A percentile compares a stretch with the other conserved stretches of the same genome.
These are phyloP conservation scores for Clonostachys rosea DNA, from an alignment of 2,329 filamentous ascomycete genomes.

Conservation along the genomic window DNA sequence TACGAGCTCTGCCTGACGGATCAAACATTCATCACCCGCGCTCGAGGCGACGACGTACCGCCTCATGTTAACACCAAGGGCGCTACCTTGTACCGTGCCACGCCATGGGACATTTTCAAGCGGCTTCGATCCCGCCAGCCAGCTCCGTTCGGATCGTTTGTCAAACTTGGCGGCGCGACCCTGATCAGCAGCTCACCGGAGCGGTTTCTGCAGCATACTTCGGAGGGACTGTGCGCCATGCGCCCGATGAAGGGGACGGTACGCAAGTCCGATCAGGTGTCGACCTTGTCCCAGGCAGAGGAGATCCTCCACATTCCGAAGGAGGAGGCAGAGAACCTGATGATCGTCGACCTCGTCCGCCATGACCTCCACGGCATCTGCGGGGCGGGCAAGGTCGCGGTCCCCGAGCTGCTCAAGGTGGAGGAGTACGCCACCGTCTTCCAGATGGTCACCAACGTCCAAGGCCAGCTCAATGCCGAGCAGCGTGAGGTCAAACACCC, in stretches of 20 bases:
- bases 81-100: background rate
- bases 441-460: conserved; percentile 66
- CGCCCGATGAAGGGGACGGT: conserved; percentile 75
- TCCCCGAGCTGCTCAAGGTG: conserved; percentile 62
- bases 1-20: conserved; percentile 9
- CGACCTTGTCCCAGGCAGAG: conserved; percentile 18
- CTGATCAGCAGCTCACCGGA: conserved; percentile 54
- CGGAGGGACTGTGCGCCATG: conserved; percentile 49
- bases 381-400: conserved; percentile 51
- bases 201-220: conserved; percentile 51
- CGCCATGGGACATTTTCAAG: conserved; percentile 7
- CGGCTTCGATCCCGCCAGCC: conserved; percentile 6
- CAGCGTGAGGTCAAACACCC: too few relatives aligned
- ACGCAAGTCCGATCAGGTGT: conserved; percentile 35
- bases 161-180: conserved; percentile 47
- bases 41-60: conserved; percentile 5
- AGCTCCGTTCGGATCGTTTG: conserved; percentile 51
- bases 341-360: conserved; percentile 73
- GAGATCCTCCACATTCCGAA: conserved; percentile 45
- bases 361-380: conserved; percentile 65
- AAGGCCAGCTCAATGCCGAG: conserved; percentile 4
- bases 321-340: conserved; percentile 70
- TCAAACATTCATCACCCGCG: conserved; percentile 41
- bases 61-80: background rate
- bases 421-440: conserved; percentile 69